Conservation (phyloP, 1,139 yeast species). For the Yamadazyma songkhlaensis region DNA sequence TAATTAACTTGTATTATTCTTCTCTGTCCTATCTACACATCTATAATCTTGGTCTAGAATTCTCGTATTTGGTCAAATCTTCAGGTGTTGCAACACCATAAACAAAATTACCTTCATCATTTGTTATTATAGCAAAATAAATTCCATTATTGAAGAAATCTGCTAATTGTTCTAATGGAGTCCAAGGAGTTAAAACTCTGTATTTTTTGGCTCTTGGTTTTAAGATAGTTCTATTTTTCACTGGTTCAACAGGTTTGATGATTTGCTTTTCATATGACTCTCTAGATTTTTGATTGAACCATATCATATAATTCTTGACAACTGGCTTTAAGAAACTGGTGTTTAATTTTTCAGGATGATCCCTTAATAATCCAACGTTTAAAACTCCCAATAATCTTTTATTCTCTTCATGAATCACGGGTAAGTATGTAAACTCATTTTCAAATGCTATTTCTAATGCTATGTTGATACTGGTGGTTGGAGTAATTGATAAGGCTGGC, state of each 20-base stretch:
- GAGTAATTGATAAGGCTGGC: constrained; percentile 58
- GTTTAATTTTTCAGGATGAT: constrained; percentile 19
- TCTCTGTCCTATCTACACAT: constrained; percentile 10
- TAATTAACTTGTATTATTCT: too few species aligned
- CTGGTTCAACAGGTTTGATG: constrained; percentile 12
- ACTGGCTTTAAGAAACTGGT: constrained; percentile 27
- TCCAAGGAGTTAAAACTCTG: constrained; percentile 51
- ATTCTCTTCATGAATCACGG: constrained; percentile 52
- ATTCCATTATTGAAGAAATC: constrained; percentile 49
- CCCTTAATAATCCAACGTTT: constrained; percentile 46
- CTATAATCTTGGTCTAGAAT: constrained; percentile 46
- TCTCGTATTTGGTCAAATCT: constrained; percentile 52
- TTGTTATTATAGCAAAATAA: constrained; percentile 60
- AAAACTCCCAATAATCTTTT: constrained; percentile 55
- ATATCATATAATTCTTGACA: constrained; percentile 40
- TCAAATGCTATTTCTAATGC: constrained; percentile 54
- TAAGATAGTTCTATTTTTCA: constrained; percentile 22
- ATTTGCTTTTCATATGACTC: constrained; percentile 25
- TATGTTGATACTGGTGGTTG: constrained; percentile 46
- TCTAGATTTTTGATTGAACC: constrained; percentile 42
- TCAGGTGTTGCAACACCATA: constrained; percentile 67
- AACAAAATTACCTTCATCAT: constrained; percentile 52
- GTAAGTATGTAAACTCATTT: constrained; percentile 55
- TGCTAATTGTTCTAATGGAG: constrained; percentile 57
- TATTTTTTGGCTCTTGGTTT: constrained; percentile 34